Evolutionary conservation across 495 filamentous ascomycete genomes (phyloP), one percentile per base, ranked within the genome.

Genomic region (Aspergillus taichungensis): DNA sequence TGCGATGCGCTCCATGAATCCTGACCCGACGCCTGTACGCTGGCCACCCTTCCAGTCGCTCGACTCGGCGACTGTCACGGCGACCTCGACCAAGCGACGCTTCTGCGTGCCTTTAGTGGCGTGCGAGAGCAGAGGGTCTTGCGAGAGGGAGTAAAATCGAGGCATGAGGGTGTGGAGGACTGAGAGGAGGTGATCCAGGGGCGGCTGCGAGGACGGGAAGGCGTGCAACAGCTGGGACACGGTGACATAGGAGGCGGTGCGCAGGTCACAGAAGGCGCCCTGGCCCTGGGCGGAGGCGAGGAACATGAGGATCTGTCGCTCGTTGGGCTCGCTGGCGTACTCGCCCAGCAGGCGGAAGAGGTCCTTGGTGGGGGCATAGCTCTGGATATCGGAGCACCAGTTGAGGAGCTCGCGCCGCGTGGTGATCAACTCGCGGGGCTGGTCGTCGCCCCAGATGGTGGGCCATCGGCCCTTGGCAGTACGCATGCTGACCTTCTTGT

Each of bases 391-490:
- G 10, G 84, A 80, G 61, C 89, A 95, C 92, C 92, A 98, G 40
- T 84, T 95, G 24, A 98, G 71, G 12, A 98, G 71, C 61, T 95
- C 92, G 8, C 92, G 74, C 10, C 92, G 79, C 1, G 91, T 96
- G 1, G 91, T 95, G 39, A 86, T 73, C 13, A 98, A 64, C 52
- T 90, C 81, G 34, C 94, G 75, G 1, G 91, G 62, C 55, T 86
- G 56, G 28, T 96, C 90, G n/a, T 92, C 85, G 13, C 90, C 91
- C 92, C 94, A 98, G 37, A 98, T 92, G 8, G 92, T 97, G 2
- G 92, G 92, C 92, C 92, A 98, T 7, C 92, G 74, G 11, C 94
- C 94, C 30, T 72, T 75, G 14, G 72, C 77, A 3, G 92, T 98
- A 53, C 79, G 77, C 33, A 97, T 66, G 10, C 81, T 66, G 14